Conservation (phyloP, 2,329 filamentous ascomycete genomes). For the Penicillium paneum region DNA sequence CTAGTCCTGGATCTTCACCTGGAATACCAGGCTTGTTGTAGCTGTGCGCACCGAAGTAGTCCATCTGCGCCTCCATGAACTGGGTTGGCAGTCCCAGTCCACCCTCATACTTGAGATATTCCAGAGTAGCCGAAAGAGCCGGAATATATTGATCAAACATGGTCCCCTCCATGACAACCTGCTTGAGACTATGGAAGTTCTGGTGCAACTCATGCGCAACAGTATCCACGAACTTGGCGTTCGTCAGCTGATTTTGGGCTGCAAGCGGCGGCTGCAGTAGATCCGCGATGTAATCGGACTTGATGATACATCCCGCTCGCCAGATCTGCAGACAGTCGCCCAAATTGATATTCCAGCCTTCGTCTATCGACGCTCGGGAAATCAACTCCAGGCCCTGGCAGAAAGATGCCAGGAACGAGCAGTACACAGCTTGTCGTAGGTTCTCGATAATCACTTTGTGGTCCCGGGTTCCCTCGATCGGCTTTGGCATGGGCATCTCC, state of each 20-base stretch:
- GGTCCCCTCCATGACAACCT: slow-evolving; percentile 53
- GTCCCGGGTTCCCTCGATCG: slow-evolving; percentile 31
- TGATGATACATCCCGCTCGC: slow-evolving; percentile 69
- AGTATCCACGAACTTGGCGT: slow-evolving; percentile 42
- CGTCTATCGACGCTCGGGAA: slow-evolving; percentile 54
- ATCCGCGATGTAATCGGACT: slow-evolving; percentile 62
- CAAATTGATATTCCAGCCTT: slow-evolving; percentile 55
- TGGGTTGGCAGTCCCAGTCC: slow-evolving; percentile 61
- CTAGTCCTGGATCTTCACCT: slow-evolving; percentile 51
- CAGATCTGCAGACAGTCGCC: slow-evolving; percentile 54
- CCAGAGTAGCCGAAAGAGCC: slow-evolving; percentile 59
- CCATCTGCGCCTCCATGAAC: slow-evolving; percentile 69
- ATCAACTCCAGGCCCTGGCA: slow-evolving; percentile 66
- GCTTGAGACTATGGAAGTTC: slow-evolving; percentile 53
- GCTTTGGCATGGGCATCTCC: slow-evolving; percentile 40
- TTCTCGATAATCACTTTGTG: slow-evolving; percentile 53
- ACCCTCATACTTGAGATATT: slow-evolving; percentile 64
- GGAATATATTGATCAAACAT: slow-evolving; percentile 60
- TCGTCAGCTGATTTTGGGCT: slow-evolving; percentile 28
- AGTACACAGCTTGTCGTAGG: slow-evolving; percentile 60
- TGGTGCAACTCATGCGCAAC: slow-evolving; percentile 55
- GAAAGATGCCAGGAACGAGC: slow-evolving; percentile 59
- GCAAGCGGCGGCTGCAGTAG: slow-evolving; percentile 47
- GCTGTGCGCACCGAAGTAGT: slow-evolving; percentile 67
- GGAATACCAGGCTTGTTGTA: slow-evolving; percentile 55